phyloP scores from a whole-genome alignment of 805 yeast genomes.

The Barnettozyma botsteinii region DNA sequence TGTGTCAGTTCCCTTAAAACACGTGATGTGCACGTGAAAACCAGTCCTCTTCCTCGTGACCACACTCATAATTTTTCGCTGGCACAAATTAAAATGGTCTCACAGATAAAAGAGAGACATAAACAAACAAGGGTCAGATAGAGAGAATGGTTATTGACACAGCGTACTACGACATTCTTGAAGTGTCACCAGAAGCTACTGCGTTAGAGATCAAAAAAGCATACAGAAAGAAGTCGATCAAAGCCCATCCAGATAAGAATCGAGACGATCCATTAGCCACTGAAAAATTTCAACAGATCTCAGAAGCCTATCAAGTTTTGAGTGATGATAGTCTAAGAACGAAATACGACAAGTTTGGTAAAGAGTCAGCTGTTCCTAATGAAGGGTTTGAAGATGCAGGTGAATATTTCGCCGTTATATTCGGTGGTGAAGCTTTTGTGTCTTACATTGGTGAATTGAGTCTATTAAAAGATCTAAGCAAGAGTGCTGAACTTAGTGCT shows the following conservation, averaged over 20 bases:
- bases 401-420: slow-evolving; percentile 63
- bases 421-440: slow-evolving; percentile 87
- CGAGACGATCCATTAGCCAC: slow-evolving; percentile 74
- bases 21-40: not conserved
- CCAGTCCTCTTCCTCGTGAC: not conserved
- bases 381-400: slow-evolving; percentile 72
- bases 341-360: slow-evolving; percentile 71
- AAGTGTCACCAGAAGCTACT: slow-evolving; percentile 51
- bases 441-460: slow-evolving; percentile 87
- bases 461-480: slow-evolving; percentile 67
- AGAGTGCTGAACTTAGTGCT: slow-evolving; percentile 46
- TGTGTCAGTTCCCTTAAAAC: too few species aligned
- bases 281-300: slow-evolving; percentile 51
- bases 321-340: slow-evolving; percentile 58
- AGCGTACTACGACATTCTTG: slow-evolving; percentile 63
- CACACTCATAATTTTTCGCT: not conserved
- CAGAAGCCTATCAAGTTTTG: slow-evolving; percentile 75
- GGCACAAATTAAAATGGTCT: not conserved
- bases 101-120: not conserved
- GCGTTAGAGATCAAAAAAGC: slow-evolving; percentile 72
- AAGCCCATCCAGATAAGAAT: slow-evolving; percentile 78
- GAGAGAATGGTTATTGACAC: slow-evolving; percentile 62
- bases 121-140: not conserved
- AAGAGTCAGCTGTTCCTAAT: slow-evolving; percentile 61
- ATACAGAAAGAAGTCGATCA: slow-evolving; percentile 68